Evolutionary conservation across 2,329 filamentous ascomycete genomes (phyloP).

Genomic region (Fusarium oxysporum): DNA sequence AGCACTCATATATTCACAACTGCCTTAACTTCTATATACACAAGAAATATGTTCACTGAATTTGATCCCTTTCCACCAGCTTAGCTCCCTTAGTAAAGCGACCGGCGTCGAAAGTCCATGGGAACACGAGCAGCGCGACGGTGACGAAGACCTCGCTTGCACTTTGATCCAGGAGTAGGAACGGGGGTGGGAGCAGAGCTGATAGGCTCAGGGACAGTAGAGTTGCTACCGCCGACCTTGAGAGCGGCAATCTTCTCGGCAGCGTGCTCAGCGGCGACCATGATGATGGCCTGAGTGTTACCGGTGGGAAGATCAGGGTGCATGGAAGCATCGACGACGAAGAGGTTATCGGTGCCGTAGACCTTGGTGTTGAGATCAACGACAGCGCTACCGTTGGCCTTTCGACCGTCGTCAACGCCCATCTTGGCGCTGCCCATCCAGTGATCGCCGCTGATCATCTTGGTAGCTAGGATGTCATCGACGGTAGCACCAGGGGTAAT

Average conservation of each 20-base stretch:
- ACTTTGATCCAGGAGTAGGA: slow-evolving; percentile 10
- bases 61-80: neutral
- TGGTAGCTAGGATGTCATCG: slow-evolving; percentile 34
- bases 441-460: slow-evolving; percentile 46
- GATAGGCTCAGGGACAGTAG: slow-evolving; percentile 21
- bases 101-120: slow-evolving; percentile 29
- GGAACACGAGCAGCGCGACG: slow-evolving; percentile 15
- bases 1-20: slow-evolving; percentile 18
- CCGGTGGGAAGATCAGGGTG: slow-evolving; percentile 61
- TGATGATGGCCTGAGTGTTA: slow-evolving; percentile 46
- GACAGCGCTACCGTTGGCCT: slow-evolving; percentile 60
- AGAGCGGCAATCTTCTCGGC: slow-evolving; percentile 41
- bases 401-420: slow-evolving; percentile 61
- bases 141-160: slow-evolving; percentile 6
- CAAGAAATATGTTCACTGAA: slow-evolving; percentile 14
- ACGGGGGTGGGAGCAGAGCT: slow-evolving; percentile 16
- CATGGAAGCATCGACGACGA: slow-evolving; percentile 71
- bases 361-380: slow-evolving; percentile 68
- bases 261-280: slow-evolving; percentile 45
- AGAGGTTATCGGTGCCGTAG: slow-evolving; percentile 70
- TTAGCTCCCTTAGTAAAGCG: neutral
- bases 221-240: slow-evolving; percentile 25
- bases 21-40: slow-evolving; percentile 11
- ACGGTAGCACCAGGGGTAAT: slow-evolving; percentile 38
- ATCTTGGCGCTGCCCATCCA: slow-evolving; percentile 52